Percentiles rank a stretch among this genome's conserved stretches.
phyloP scores from a whole-genome alignment of 2,329 filamentous ascomycete species.

The Colletotrichum magnum region DNA sequence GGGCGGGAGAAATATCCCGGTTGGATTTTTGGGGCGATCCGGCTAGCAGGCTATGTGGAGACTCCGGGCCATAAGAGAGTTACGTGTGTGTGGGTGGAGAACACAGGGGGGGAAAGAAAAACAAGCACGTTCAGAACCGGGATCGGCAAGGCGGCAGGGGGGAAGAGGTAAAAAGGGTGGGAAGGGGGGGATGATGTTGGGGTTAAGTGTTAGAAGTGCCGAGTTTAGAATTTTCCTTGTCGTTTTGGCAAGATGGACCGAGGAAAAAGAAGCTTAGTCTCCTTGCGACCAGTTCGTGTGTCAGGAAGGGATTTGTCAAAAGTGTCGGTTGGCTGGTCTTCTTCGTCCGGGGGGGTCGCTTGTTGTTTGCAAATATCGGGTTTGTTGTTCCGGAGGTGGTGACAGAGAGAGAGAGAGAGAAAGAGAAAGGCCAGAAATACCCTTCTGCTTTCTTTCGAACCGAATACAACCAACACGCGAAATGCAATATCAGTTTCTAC shows the following conservation, averaged over 20 bases:
- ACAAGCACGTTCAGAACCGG: not conserved
- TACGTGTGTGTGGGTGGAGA: constrained; percentile 5
- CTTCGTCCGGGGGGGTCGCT: not conserved
- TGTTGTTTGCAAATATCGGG: constrained; percentile 17
- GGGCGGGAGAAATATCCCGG: not conserved
- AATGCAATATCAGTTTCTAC: not conserved
- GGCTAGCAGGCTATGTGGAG: constrained; percentile 30
- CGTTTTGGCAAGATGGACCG: not conserved
- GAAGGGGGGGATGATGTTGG: not conserved
- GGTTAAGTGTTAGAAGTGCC: not conserved
- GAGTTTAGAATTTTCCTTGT: not conserved
- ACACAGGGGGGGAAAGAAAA: not conserved
- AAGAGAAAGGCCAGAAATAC: not conserved
- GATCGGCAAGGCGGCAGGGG: constrained; percentile 7
- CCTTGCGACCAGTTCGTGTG: constrained; percentile 22
- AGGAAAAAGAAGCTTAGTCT: constrained; percentile 29
- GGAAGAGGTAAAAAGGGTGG: not conserved
- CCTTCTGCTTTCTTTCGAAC: too few species aligned
- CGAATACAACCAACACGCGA: not conserved
- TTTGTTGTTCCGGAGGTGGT: constrained; percentile 4
- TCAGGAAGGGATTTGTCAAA: constrained; percentile 25
- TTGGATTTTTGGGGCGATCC: constrained; percentile 2
- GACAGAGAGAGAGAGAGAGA: not conserved
- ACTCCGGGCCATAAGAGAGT: constrained; percentile 27
- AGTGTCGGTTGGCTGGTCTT: not conserved